Evolutionary conservation across 1,284 basidiomycete species (phyloP).

Genomic region (Moesziomyces sp.): DNA sequence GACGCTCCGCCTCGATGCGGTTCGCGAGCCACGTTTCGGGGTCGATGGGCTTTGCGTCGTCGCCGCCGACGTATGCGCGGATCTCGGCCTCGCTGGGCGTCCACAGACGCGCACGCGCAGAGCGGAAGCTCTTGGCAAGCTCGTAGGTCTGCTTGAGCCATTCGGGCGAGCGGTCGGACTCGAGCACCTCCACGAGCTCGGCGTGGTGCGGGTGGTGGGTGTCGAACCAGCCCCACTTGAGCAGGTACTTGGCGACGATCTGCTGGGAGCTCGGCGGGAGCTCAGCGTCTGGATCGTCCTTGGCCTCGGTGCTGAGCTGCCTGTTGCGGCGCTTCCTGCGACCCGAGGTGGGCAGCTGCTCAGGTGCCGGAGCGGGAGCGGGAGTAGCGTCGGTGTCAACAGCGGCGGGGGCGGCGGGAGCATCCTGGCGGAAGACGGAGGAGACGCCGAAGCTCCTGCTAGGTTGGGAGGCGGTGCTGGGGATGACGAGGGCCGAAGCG

Average conservation of each 20-base stretch:
- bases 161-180: slow-evolving; percentile 1
- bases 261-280: too few relatives aligned
- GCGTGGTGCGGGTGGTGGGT: neutral
- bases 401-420: slow-evolving; percentile 1
- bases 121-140: slow-evolving; percentile 35
- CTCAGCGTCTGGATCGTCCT: slow-evolving; percentile 10
- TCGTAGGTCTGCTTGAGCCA: slow-evolving; percentile 29
- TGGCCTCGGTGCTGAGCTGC: slow-evolving; percentile 10
- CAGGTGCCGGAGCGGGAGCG: neutral
- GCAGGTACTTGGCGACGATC: neutral
- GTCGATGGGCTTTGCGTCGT: slow-evolving; percentile 14
- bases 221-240: slow-evolving; percentile 46
- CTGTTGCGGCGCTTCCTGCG: slow-evolving; percentile 12
- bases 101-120: slow-evolving; percentile 51
- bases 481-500: slow-evolving; percentile 7
- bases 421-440: slow-evolving; percentile 10
- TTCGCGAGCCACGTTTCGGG: slow-evolving; percentile 21
- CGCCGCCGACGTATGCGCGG: slow-evolving; percentile 2
- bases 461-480: slow-evolving; percentile 8
- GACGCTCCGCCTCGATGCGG: slow-evolving; percentile 20
- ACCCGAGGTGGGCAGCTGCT: slow-evolving; percentile 8
- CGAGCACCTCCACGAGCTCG: neutral
- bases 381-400: neutral
- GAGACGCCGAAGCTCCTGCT: slow-evolving; percentile 16
- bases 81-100: slow-evolving; percentile 19